Percentiles rank a stretch among this genome's conserved stretches.
Evolutionary conservation across 257 asterid species (phyloP).

Genomic region (Scutellaria minor): DNA sequence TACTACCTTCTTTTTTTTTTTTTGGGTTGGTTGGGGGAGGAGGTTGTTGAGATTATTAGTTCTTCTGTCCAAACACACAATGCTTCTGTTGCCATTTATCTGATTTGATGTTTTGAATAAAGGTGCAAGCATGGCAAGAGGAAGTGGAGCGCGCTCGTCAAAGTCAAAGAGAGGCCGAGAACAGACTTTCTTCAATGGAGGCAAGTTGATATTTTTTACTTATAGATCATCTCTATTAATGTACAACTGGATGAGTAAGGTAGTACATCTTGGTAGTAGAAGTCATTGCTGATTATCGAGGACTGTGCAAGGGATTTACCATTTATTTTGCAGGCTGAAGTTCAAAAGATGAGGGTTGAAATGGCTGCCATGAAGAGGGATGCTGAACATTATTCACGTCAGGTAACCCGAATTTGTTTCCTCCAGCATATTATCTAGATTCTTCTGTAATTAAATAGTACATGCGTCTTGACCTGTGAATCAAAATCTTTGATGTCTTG

Average conservation of each 20-base stretch:
- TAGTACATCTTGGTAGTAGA: constrained; percentile 24
- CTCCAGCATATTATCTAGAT: constrained; percentile 27
- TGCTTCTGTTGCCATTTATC: neutral
- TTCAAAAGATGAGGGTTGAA: constrained; percentile 98
- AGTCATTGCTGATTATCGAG: constrained; percentile 29
- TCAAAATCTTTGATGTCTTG: neutral
- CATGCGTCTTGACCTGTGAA: neutral
- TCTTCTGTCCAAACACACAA: neutral
- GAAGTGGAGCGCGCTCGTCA: constrained; percentile 99
- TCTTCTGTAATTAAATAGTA: constrained; percentile 15
- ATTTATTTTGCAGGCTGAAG: constrained; percentile 71
- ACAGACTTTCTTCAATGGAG: constrained; percentile 91
- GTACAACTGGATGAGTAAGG: constrained; percentile 26
- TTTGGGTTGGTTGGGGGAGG: neutral
- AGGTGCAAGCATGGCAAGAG: constrained; percentile 99
- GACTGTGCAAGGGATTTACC: constrained; percentile 22
- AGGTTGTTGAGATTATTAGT: neutral
- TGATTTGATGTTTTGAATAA: constrained; percentile 38
- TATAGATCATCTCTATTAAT: constrained; percentile 19
- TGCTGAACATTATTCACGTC: constrained; percentile 98
- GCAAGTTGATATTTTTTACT: constrained; percentile 55
- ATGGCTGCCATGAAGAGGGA: constrained; percentile 99
- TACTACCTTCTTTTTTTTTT: too few species aligned
- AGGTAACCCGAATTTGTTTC: constrained; percentile 53
- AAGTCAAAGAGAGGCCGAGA: constrained; percentile 98